phyloP scores from a whole-genome alignment of 257 asterid genomes.

The Perilla frutescens region DNA sequence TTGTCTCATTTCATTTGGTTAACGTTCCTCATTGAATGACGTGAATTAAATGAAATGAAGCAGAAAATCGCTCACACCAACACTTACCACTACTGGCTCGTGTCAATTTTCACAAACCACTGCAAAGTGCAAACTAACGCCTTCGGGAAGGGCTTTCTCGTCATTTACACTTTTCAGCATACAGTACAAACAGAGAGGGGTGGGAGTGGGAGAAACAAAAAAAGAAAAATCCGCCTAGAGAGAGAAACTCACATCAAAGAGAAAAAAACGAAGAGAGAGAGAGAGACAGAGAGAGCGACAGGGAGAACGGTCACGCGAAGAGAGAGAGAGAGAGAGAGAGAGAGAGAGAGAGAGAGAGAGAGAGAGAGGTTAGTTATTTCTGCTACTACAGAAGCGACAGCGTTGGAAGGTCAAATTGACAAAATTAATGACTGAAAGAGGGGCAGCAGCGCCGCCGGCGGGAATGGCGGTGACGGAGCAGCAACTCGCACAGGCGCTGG shows the following conservation, averaged over 20 bases:
- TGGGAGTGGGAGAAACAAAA: no score
- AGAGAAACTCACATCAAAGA: not conserved
- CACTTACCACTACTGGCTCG: no score
- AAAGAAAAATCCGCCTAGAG: not conserved
- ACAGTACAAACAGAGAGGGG: no score
- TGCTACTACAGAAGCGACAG: conserved; percentile 26
- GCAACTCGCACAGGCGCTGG: conserved; percentile 60
- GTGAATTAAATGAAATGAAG: no score
- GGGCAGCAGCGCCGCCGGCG: conserved; percentile 41
- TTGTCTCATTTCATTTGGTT: no score
- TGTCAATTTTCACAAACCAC: no score
- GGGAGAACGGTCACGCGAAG: not conserved
- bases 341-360: no score
- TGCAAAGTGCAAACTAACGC: no score
- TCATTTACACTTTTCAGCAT: no score
- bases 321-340: conserved; percentile 23
- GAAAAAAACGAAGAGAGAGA: conserved; percentile 5
- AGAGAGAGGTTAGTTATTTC: conserved; percentile 26
- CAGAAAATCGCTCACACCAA: no score
- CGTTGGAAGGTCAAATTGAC: conserved; percentile 6
- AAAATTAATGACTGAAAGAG: conserved; percentile 45
- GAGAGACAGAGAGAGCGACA: not conserved
- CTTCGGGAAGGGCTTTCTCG: no score
- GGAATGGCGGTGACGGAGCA: conserved; percentile 55
- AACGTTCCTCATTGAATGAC: no score